Conservation (phyloP, 148 eudicot species). For the Cornus kousa region DNA sequence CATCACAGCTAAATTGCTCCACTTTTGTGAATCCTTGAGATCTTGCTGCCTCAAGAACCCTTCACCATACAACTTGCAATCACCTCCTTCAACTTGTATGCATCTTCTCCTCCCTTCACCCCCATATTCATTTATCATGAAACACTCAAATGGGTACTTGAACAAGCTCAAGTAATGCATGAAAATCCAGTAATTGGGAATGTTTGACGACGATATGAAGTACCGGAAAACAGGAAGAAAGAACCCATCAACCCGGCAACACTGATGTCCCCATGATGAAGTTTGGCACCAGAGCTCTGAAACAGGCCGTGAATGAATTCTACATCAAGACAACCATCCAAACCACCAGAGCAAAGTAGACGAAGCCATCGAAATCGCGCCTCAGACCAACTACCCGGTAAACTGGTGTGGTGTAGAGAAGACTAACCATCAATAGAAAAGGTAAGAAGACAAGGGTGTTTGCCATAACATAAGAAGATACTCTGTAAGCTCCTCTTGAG, state of each 20-base stretch:
- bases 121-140: conserved; percentile 88
- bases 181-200: conserved; percentile 85
- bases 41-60: conserved; percentile 75
- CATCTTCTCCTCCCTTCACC: conserved; percentile 66
- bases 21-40: conserved; percentile 61
- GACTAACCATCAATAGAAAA: conserved; percentile 55
- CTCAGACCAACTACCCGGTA: conserved; percentile 87
- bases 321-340: conserved; percentile 91
- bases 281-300: conserved; percentile 84
- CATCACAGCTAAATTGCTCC: conserved; percentile 85
- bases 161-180: conserved; percentile 94
- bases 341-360: conserved; percentile 76
- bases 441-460: conserved; percentile 83
- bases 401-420: conserved; percentile 63
- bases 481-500: conserved; percentile 85
- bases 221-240: conserved; percentile 90
- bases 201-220: conserved; percentile 65
- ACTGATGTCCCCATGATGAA: conserved; percentile 95
- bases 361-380: conserved; percentile 42
- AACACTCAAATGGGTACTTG: conserved; percentile 96
- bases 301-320: conserved; percentile 87
- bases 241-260: conserved; percentile 89
- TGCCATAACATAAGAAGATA: conserved; percentile 80
- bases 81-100: conserved; percentile 34
- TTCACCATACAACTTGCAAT: conserved; percentile 57